Percentiles rank a stretch among this genome's conserved stretches.
phyloP scores from a whole-genome alignment of 306 rosid species.

The Dicorynia guianensis region DNA sequence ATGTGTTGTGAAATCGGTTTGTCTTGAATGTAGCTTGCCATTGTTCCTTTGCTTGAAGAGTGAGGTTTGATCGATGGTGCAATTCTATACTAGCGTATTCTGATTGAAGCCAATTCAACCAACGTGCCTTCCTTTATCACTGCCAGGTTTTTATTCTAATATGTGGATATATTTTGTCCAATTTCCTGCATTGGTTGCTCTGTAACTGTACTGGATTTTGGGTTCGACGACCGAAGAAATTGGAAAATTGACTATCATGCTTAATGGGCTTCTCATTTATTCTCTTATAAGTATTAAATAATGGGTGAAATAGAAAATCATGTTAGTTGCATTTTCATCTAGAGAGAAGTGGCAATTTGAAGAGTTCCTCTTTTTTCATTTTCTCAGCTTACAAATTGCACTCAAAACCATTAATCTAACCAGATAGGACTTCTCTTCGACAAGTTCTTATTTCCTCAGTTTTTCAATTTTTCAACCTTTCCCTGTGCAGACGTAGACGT shows the following conservation, averaged over 20 bases:
- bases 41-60: too few relatives aligned
- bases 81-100: constrained; percentile 73
- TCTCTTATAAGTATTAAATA: neutral
- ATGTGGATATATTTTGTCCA: neutral
- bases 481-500: too few relatives aligned
- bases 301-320: neutral
- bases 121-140: constrained; percentile 77
- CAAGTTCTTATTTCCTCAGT: too few relatives aligned
- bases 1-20: too few relatives aligned
- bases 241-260: constrained; percentile 14
- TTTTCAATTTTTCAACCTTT: too few relatives aligned
- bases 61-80: constrained; percentile 91
- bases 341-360: neutral
- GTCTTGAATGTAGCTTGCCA: too few relatives aligned
- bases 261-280: constrained; percentile 1
- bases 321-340: neutral
- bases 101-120: constrained; percentile 81
- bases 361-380: constrained; percentile 8
- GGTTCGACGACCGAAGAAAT: neutral
- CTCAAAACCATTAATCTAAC: constrained; percentile 16
- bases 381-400: constrained; percentile 31
- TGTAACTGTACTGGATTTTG: constrained; percentile 8
- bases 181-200: neutral
- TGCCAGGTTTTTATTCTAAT: constrained; percentile 65
- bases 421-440: constrained; percentile 13